These are phyloP conservation scores for Limonium bicolor DNA, from an alignment of 148 eudicot species.

Conservation along the genomic window DNA sequence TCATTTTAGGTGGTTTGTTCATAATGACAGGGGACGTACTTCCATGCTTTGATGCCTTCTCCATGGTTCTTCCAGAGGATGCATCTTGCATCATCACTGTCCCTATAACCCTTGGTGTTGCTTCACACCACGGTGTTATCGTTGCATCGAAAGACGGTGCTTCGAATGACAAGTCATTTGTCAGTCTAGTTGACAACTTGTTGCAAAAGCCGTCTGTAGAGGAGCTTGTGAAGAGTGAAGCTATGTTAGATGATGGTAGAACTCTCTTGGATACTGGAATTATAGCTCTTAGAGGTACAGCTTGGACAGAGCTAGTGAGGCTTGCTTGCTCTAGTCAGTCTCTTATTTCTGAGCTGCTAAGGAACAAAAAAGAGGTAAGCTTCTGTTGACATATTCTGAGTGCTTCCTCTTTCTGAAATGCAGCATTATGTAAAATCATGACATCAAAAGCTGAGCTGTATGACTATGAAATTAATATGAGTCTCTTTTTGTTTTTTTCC, in stretches of 20 bases:
- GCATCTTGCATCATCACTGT: slow-evolving; percentile 87
- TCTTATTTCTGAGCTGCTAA: slow-evolving; percentile 56
- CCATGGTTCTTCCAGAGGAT: slow-evolving; percentile 74
- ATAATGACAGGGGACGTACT: slow-evolving; percentile 99
- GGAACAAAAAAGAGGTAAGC: slow-evolving; percentile 80
- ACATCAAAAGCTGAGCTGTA: neutral
- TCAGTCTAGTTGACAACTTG: slow-evolving; percentile 62
- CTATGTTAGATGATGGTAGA: slow-evolving; percentile 90
- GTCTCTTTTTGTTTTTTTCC: no score
- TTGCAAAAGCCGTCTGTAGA: slow-evolving; percentile 83
- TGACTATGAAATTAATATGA: no score
- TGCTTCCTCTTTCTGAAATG: neutral
- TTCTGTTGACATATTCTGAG: neutral
- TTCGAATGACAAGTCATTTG: slow-evolving; percentile 17
- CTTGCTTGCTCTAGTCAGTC: slow-evolving; percentile 64
- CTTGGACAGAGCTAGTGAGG: slow-evolving; percentile 75
- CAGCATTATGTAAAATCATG: neutral
- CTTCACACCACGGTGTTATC: slow-evolving; percentile 88
- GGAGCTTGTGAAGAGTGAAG: slow-evolving; percentile 60
- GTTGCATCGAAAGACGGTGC: slow-evolving; percentile 57
- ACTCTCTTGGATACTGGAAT: slow-evolving; percentile 96
- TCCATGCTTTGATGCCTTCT: slow-evolving; percentile 94
- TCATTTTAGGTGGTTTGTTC: slow-evolving; percentile 74
- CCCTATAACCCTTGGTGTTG: slow-evolving; percentile 92
- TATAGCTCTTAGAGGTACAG: slow-evolving; percentile 87